These are phyloP conservation scores for Eucalyptus pauciflora DNA, from an alignment of 345 rosid species.

Conservation along the genomic window DNA sequence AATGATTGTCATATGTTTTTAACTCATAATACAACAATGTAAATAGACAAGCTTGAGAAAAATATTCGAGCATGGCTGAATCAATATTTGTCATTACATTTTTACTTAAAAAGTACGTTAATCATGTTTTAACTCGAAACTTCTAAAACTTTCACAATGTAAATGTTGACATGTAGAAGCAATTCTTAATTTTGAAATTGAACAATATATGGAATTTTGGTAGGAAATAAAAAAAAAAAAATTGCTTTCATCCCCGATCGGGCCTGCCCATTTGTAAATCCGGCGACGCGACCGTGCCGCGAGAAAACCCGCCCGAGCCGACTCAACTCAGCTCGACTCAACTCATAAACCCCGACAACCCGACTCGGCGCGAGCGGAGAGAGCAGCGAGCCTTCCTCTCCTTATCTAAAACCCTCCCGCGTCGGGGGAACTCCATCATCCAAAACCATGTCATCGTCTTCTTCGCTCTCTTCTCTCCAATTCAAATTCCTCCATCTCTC, in stretches of 20 bases:
- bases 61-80: fast-evolving
- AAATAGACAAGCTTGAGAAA: fast-evolving
- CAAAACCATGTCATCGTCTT: constrained; percentile 15
- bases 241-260: not conserved
- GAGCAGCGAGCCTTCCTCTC: not conserved
- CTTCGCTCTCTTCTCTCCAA: constrained; percentile 13
- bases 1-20: fast-evolving
- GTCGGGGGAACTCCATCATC: not conserved
- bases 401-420: constrained; percentile 16
- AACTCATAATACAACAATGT: not conserved
- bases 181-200: fast-evolving
- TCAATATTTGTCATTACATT: not conserved
- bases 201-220: not conserved
- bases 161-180: not conserved
- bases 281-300: not conserved
- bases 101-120: not conserved
- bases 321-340: not conserved
- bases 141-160: not conserved
- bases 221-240: not conserved
- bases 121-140: too few relatives aligned
- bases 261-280: not conserved
- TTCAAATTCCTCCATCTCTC: constrained; percentile 3
- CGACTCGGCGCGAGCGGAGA: not conserved
- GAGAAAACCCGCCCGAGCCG: not conserved
- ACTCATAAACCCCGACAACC: constrained; percentile 10